Percentiles rank a stretch among this genome's conserved stretches.
Conservation (phyloP, 2,329 filamentous ascomycete genomes). For the Zasmidium cellare region DNA sequence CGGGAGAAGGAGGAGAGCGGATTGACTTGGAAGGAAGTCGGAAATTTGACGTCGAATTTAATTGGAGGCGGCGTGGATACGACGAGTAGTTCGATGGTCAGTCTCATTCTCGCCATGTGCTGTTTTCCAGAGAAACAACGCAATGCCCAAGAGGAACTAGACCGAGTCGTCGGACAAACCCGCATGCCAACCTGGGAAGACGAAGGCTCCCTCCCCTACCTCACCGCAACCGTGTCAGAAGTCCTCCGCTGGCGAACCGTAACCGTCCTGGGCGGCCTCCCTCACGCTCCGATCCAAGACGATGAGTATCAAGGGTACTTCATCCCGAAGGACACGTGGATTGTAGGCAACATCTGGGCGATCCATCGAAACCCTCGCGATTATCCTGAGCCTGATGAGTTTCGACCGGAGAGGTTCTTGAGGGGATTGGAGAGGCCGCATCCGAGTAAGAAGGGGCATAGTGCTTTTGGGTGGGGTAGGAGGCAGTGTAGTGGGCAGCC, state of each 20-base stretch:
- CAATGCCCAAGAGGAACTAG: slow-evolving; percentile 30
- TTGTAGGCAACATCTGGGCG: slow-evolving; percentile 48
- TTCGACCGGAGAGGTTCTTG: slow-evolving; percentile 12
- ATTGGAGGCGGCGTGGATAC: slow-evolving; percentile 9
- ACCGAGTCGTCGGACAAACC: slow-evolving; percentile 23
- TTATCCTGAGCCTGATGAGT: slow-evolving; percentile 11
- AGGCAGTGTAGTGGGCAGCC: slow-evolving; percentile 9
- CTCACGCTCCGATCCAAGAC: slow-evolving; percentile 38
- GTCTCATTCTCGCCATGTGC: slow-evolving; percentile 25
- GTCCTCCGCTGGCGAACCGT: slow-evolving; percentile 35
- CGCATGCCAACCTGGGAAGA: slow-evolving; percentile 30
- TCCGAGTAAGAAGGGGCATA: slow-evolving; percentile 10
- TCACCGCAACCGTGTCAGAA: slow-evolving; percentile 31
- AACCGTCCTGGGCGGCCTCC: slow-evolving; percentile 24
- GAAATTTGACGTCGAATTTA: background rate
- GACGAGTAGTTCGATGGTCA: slow-evolving; percentile 7
- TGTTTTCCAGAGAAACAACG: slow-evolving; percentile 21
- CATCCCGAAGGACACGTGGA: slow-evolving; percentile 40
- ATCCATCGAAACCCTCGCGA: slow-evolving; percentile 29
- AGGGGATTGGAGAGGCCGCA: background rate
- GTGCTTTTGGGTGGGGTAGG: slow-evolving; percentile 12
- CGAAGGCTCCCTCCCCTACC: slow-evolving; percentile 27
- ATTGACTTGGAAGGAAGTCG: background rate
- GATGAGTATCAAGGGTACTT: slow-evolving; percentile 19
- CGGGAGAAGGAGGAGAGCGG: background rate